phyloP scores from a whole-genome alignment of 805 yeast species.

The Geotrichum ghanense region DNA sequence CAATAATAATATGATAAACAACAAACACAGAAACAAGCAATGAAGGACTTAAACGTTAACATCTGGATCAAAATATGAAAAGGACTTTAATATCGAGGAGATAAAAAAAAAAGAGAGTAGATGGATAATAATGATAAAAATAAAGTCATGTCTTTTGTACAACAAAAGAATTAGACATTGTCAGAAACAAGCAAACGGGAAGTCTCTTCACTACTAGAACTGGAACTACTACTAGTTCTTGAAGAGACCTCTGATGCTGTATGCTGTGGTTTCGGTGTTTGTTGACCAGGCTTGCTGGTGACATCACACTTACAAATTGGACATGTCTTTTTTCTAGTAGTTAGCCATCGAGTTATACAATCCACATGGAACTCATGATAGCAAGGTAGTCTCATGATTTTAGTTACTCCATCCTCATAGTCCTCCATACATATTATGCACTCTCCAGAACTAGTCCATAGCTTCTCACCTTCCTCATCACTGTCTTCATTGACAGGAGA shows the following conservation, averaged over 20 bases:
- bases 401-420: conserved; percentile 35
- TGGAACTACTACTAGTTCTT: neutral
- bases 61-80: too few relatives aligned
- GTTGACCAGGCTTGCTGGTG: conserved; percentile 7
- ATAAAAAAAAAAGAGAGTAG: neutral
- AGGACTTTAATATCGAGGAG: too few relatives aligned
- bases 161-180: neutral
- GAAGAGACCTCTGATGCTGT: neutral
- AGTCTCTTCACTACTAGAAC: conserved; percentile 1
- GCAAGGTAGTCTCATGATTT: conserved; percentile 44
- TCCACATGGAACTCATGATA: conserved; percentile 49
- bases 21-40: too few relatives aligned
- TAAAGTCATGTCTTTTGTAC: too few relatives aligned
- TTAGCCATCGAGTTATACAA: conserved; percentile 51
- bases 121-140: neutral
- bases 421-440: conserved; percentile 52
- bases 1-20: too few relatives aligned
- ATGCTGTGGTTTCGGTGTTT: neutral
- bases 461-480: conserved; percentile 16
- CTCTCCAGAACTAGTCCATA: conserved; percentile 36
- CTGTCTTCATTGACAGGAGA: neutral
- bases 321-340: conserved; percentile 40
- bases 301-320: conserved; percentile 46
- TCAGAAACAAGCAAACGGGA: neutral
- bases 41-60: too few relatives aligned